Base-by-base conservation (phyloP, 768 basidiomycete genomes). In the Pleurotus tuber-regium region DNA sequence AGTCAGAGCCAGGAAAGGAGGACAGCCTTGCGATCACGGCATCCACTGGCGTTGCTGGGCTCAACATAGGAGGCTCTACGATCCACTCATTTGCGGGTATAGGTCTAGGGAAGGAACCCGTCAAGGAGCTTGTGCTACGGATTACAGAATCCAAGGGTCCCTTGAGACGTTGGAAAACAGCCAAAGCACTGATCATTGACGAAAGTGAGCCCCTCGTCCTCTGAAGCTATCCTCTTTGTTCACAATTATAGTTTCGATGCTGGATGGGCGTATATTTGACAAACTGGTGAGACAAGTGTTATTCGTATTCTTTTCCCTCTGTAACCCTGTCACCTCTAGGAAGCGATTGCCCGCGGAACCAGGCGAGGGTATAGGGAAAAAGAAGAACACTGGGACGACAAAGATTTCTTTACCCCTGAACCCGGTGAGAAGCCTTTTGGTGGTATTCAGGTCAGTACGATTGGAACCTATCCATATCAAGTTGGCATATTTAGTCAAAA, bases 391-490 rank as follows among this genome's bases (percentile, higher is more conserved):
- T 42, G 41, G 41, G 21, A 9, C 11, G 41, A 42, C 9, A 24
- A 21, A 18, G 41, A 42, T 24, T 42, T 23, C 23, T 42, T 10
- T 23, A 12, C 10, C 23, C 8, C 16, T 2, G 41, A 18, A n/a
- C n/a, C n/a, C n/a, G n/a, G n/a, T 40, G 63, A 69, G 0, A 55
- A 57, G 38, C 89, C 91, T 0, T 95, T 93, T 58, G 92, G 92
- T 10, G 92, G 92, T 4, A 91, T 96, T 40, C 92, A 94, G 74
- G 88, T 87, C n/a, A n/a, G n/a, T 5, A 29, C 30, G 52, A 19
- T n/a, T n/a, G n/a, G n/a, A n/a, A n/a, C n/a, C 36, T 21, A 29
- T 19, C 24, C 14, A 50, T 44, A 24, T 38, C 40, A 12, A 19
- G 35, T 21, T 3, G n/a, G n/a, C n/a, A 36, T 18, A 10, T 50